Base-by-base conservation (phyloP, 1,284 basidiomycete genomes). In the Sporisorium sorghi region DNA sequence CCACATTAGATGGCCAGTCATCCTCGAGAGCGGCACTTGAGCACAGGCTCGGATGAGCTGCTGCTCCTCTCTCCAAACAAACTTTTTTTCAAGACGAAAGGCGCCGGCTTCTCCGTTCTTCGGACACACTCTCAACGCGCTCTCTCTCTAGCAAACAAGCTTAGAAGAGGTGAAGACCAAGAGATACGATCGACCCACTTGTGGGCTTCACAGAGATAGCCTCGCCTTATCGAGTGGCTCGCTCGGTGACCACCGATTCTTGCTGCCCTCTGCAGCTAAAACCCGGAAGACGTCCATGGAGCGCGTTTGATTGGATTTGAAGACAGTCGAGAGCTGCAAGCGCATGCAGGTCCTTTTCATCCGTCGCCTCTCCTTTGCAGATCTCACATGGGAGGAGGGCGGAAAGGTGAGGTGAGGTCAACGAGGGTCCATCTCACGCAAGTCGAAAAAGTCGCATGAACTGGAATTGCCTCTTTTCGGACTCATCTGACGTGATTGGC, bases 401-500 rank as follows among this genome's bases (percentile, higher is more conserved):
- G 5, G 35, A 24, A 21, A 42, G 23, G 14, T 15, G 44, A 15
- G 15, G 24, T 46, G 44, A 46, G 44, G 49, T 53, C 49, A 52
- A 33, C 24, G 10, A 19, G 37, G 10, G 35, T 7, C n/a, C n/a
- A 4, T 43, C 37, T 56, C 54, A 58, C 54, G 50, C 54, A 50
- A 44, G 15, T 3, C 11, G 32, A 21, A 26, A 35, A 5, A 14
- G 11, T 11, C 11, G 15, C 37, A 30, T 30, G 28, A 30, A 9
- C 28, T n/a, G n/a, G n/a, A n/a, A 68, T 73, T 59, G 53, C 64
- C 70, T 73, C 65, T 68, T 73, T 63, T 64, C 35, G 0, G 17
- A 4, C 28, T 7, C 17, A 11, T 53, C 65, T 73, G 70, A 73
- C 70, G 70, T 73, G 70, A 73, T 73, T 64, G 23, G 39, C 53